These are phyloP conservation scores for Sherardia arvensis DNA, from an alignment of 257 asterid species.

Conservation along the genomic window DNA sequence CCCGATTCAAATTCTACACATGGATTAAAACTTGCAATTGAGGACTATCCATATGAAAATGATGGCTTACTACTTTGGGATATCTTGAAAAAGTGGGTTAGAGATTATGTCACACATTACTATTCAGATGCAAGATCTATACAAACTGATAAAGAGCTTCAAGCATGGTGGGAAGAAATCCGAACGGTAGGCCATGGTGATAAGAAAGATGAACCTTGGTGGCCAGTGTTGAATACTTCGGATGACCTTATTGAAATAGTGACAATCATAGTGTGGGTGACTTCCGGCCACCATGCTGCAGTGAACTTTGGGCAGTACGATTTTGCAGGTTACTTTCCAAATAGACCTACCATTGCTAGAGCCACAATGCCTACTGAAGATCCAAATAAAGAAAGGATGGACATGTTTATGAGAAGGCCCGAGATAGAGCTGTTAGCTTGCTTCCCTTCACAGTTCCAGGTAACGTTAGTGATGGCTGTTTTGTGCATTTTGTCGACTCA, in stretches of 20 bases:
- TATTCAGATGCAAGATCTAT: slow-evolving; percentile 31
- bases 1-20: slow-evolving; percentile 57
- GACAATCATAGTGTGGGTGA: slow-evolving; percentile 60
- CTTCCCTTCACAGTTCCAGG: slow-evolving; percentile 67
- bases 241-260: slow-evolving; percentile 39
- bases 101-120: slow-evolving; percentile 47
- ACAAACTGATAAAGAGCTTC: slow-evolving; percentile 48
- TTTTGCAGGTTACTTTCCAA: slow-evolving; percentile 43
- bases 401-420: slow-evolving; percentile 39
- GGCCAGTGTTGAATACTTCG: slow-evolving; percentile 53
- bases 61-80: slow-evolving; percentile 78
- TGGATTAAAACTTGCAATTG: slow-evolving; percentile 56
- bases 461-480: slow-evolving; percentile 39
- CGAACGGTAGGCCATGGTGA: slow-evolving; percentile 60
- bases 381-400: slow-evolving; percentile 28
- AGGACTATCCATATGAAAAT: slow-evolving; percentile 73
- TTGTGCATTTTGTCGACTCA: slow-evolving; percentile 60
- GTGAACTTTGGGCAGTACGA: slow-evolving; percentile 58
- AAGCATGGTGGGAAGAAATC: slow-evolving; percentile 76
- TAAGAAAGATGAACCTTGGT: slow-evolving; percentile 68
- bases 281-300: slow-evolving; percentile 78
- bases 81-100: slow-evolving; percentile 53
- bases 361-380: slow-evolving; percentile 55
- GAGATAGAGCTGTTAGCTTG: slow-evolving; percentile 40
- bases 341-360: slow-evolving; percentile 60